Conservation (phyloP, 345 rosid species). For the Orychophragmus violaceus region DNA sequence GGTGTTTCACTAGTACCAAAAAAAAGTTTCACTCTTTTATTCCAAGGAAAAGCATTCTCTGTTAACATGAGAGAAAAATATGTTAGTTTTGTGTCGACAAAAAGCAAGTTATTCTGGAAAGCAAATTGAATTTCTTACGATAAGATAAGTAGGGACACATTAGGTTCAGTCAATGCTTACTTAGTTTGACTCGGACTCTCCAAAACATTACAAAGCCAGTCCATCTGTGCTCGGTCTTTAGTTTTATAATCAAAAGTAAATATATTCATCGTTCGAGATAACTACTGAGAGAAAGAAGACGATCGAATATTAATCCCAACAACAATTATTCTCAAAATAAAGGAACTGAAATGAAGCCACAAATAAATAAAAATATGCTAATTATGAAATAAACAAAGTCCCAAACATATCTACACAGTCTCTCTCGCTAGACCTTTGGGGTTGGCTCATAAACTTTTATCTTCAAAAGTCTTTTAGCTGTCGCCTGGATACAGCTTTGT, state of each 20-base stretch:
- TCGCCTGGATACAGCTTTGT: conserved; percentile 4
- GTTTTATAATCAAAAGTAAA: neutral
- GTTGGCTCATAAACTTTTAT: conserved; percentile 2
- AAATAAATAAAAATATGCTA: neutral
- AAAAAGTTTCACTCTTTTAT: too few relatives aligned
- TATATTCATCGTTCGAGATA: neutral
- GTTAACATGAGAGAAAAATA: too few relatives aligned
- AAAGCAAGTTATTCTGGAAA: too few relatives aligned
- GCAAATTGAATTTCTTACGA: too few relatives aligned
- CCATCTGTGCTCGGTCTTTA: neutral
- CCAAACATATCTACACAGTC: neutral
- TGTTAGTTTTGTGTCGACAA: too few relatives aligned
- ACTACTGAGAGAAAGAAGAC: neutral
- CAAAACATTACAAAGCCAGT: neutral
- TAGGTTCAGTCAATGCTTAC: conserved; percentile 16
- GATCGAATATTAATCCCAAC: neutral
- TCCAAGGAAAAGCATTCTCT: too few relatives aligned
- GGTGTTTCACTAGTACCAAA: too few relatives aligned
- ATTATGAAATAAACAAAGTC: neutral
- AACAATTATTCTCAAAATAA: neutral
- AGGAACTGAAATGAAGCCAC: neutral
- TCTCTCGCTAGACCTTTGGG: neutral
- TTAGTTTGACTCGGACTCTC: conserved; percentile 5
- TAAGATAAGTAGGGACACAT: neutral
- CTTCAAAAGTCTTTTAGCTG: conserved; percentile 6